phyloP scores from a whole-genome alignment of 495 filamentous ascomycete species.

The Penicillium mononematosum region DNA sequence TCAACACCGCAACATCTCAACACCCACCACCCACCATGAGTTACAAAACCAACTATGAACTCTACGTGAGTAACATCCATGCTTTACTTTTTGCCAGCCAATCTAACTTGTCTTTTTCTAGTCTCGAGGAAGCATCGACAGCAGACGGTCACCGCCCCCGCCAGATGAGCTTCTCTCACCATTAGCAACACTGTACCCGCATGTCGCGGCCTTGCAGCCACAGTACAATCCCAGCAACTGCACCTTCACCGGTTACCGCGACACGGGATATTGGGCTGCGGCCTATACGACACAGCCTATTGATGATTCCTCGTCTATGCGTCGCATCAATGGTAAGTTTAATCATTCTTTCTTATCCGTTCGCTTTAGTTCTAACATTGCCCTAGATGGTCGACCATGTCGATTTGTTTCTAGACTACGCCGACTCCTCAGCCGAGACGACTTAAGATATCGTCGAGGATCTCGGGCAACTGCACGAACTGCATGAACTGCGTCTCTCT shows the following conservation, averaged over 20 bases:
- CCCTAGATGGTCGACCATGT: constrained; percentile 22
- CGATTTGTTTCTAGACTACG: constrained; percentile 36
- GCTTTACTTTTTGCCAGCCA: neutral
- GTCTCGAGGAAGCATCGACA: constrained; percentile 30
- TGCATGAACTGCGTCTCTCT: neutral
- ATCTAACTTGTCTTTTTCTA: constrained; percentile 7
- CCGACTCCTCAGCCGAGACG: constrained; percentile 36
- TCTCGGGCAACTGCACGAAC: constrained; percentile 21
- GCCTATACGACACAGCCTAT: constrained; percentile 33
- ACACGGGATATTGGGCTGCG: constrained; percentile 41
- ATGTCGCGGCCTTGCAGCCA: constrained; percentile 42
- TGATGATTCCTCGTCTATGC: constrained; percentile 22
- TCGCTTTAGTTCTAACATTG: neutral
- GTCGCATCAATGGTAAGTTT: constrained; percentile 32
- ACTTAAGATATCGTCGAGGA: constrained; percentile 26
- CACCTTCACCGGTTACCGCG: constrained; percentile 40
- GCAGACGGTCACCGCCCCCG: constrained; percentile 27
- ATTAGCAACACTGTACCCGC: constrained; percentile 41
- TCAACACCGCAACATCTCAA: neutral
- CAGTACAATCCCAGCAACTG: constrained; percentile 36
- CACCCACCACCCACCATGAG: constrained; percentile 28
- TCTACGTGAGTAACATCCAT: constrained; percentile 32
- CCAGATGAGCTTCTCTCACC: constrained; percentile 40
- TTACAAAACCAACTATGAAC: constrained; percentile 50
- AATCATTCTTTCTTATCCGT: neutral